Percentiles rank a stretch among this genome's conserved stretches.
These are phyloP conservation scores for Quercus suber DNA, from an alignment of 306 rosid genomes.

Conservation along the genomic window DNA sequence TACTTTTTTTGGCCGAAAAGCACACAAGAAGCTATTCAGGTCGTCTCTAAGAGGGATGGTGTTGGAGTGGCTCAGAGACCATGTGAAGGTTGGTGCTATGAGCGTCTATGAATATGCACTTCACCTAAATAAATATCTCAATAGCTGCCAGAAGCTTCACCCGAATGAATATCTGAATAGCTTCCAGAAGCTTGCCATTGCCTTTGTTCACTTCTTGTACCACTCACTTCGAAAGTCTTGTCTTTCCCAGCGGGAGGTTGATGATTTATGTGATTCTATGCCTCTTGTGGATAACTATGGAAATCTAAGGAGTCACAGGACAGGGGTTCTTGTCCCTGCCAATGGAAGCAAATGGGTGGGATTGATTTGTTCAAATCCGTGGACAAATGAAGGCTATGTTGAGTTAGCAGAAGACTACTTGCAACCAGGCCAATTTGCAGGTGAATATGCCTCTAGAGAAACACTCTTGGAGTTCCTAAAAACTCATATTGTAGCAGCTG, in stretches of 20 bases:
- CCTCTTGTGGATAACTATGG: conserved; percentile 68
- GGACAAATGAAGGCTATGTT: conserved; percentile 49
- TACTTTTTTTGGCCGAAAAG: conserved; percentile 47
- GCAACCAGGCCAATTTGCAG: conserved; percentile 25
- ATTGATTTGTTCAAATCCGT: conserved; percentile 57
- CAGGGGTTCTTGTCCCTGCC: conserved; percentile 61
- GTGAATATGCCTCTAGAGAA: conserved; percentile 10
- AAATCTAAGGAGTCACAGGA: not conserved
- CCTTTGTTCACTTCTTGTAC: conserved; percentile 56
- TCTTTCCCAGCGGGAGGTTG: conserved; percentile 22
- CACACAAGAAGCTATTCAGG: conserved; percentile 42
- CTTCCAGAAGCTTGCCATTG: conserved; percentile 22
- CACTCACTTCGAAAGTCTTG: conserved; percentile 23
- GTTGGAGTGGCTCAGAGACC: conserved; percentile 40
- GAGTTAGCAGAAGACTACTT: conserved; percentile 60
- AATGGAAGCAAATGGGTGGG: conserved; percentile 64
- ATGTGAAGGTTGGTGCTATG: conserved; percentile 16
- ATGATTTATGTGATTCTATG: conserved; percentile 22
- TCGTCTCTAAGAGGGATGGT: conserved; percentile 10
- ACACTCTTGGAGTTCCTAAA: conserved; percentile 40
- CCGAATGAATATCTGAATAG: conserved; percentile 6
- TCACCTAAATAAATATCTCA: conserved; percentile 9
- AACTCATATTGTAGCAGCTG: conserved; percentile 39
- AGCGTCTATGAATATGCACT: conserved; percentile 29
- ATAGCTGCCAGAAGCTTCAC: not conserved